Evolutionary conservation across 805 yeast species (phyloP), one percentile per base, ranked within the genome.

Genomic region (Kregervanrija delftensis): DNA sequence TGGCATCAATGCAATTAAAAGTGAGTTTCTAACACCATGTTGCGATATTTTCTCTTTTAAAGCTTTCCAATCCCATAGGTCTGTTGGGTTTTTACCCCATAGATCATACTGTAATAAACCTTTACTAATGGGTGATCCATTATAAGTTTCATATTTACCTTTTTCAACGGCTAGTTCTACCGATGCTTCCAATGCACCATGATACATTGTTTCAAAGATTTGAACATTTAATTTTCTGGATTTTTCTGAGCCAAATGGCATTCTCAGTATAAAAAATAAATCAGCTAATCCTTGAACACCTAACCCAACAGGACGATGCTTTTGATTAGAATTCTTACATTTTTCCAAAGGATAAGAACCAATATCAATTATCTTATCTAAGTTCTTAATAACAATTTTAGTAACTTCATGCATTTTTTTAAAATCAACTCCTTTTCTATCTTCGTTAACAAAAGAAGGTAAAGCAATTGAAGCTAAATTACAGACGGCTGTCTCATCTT

Each of bases 211-310:
- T 71, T 91, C 98, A 64, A 90, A 91, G 47, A 91, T 88, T 65
- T 86, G 90, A 44, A 76, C 71, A 67, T 91, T 91, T 49, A 91
- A 70, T 48, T 68, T 66, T 61, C 76, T 77, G 12, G 98, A 96
- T 57, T 78, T 84, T 31, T 72, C 67, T 33, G 95, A 85, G 54
- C 88, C 97, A 63, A 90, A 91, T 37, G 97, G 93, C 47, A 87
- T 58, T 57, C 95, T 78, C 49, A 91, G 70, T 52, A 75, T 72
- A 74, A 87, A 77, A 65, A 88, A 91, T 1, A 83, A 73, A 64
- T 91, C 98, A 30, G 98, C 96, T 44, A 91, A 72, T 47, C 99
- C 99, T 65, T 91, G 96, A n/a, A 91, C 96, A 54, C 99, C 99
- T 16, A 91, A 67, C n/a, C 97, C 97, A 57, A 91, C 78, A 15